These are phyloP conservation scores for Trichoderma asperelloides DNA, from an alignment of 495 filamentous ascomycete species.

Conservation along the genomic window DNA sequence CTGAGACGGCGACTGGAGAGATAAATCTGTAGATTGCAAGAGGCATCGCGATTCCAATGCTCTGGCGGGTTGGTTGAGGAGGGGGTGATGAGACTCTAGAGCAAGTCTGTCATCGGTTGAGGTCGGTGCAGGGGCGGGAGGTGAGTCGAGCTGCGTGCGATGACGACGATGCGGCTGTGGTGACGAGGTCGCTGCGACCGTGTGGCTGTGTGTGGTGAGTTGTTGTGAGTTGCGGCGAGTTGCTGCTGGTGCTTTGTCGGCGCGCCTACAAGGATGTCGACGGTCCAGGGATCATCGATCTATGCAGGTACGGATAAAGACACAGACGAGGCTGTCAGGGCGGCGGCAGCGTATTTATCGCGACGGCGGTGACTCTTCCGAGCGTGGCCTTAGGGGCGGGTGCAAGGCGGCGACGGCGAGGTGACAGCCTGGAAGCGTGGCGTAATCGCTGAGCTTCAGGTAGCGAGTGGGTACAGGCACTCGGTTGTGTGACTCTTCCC, in stretches of 20 bases:
- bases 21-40: constrained; percentile 13
- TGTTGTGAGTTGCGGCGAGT: background rate
- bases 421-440: constrained; percentile 9
- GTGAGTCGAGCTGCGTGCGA: background rate
- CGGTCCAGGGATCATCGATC: background rate
- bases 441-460: background rate
- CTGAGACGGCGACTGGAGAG: constrained; percentile 50
- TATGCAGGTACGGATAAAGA: background rate
- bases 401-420: constrained; percentile 8
- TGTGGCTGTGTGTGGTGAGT: background rate
- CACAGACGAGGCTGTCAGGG: background rate
- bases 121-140: background rate
- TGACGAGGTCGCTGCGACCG: too few species aligned
- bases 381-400: constrained; percentile 5
- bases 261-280: background rate
- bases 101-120: constrained; percentile 7
- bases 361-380: constrained; percentile 7
- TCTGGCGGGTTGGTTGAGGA: background rate
- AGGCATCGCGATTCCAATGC: constrained; percentile 8
- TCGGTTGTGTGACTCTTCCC: constrained; percentile 8
- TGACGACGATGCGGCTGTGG: background rate
- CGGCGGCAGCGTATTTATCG: constrained; percentile 9
- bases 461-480: background rate
- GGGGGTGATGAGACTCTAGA: constrained; percentile 6
- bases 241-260: background rate